These are phyloP conservation scores for Zymoseptoria brevis DNA, from an alignment of 2,329 filamentous ascomycete genomes.

Conservation along the genomic window DNA sequence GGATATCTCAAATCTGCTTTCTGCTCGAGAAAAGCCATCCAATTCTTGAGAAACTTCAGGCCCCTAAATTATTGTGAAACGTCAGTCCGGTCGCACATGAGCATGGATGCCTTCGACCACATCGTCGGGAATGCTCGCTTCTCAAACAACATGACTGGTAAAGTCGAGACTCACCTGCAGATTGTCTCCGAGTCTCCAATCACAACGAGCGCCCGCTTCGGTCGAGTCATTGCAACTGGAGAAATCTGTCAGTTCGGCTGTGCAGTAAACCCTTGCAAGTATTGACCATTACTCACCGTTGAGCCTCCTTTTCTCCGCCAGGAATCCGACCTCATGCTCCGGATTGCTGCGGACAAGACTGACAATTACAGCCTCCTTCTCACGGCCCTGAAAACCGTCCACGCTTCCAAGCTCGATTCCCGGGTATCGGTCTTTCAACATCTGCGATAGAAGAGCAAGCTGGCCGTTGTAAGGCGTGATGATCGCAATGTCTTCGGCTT, in stretches of 20 bases:
- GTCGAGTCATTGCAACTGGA: slow-evolving; percentile 90
- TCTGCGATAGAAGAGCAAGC: slow-evolving; percentile 65
- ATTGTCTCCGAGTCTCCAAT: slow-evolving; percentile 94
- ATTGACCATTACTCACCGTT: slow-evolving; percentile 59
- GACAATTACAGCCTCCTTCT: slow-evolving; percentile 92
- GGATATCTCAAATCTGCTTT: slow-evolving; percentile 86
- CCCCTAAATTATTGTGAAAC: slow-evolving; percentile 48
- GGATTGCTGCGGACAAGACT: slow-evolving; percentile 89
- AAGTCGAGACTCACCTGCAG: slow-evolving; percentile 56
- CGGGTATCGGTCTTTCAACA: slow-evolving; percentile 72
- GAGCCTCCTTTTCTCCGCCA: slow-evolving; percentile 81
- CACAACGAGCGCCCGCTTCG: slow-evolving; percentile 80
- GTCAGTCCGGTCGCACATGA: background rate
- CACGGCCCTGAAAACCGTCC: slow-evolving; percentile 92
- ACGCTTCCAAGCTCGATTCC: slow-evolving; percentile 93
- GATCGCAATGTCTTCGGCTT: slow-evolving; percentile 77
- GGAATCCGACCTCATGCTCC: slow-evolving; percentile 81
- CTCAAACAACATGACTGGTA: background rate
- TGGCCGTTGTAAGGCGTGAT: slow-evolving; percentile 96
- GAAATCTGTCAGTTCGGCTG: slow-evolving; percentile 1
- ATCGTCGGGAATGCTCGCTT: background rate
- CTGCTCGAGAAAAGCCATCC: slow-evolving; percentile 89
- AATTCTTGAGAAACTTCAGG: slow-evolving; percentile 73
- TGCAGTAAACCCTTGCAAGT: background rate
- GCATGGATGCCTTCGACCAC: background rate